Evolutionary conservation across 495 filamentous ascomycete species (phyloP), one percentile per base, ranked within the genome.

Genomic region (Xylaria bambusicola): DNA sequence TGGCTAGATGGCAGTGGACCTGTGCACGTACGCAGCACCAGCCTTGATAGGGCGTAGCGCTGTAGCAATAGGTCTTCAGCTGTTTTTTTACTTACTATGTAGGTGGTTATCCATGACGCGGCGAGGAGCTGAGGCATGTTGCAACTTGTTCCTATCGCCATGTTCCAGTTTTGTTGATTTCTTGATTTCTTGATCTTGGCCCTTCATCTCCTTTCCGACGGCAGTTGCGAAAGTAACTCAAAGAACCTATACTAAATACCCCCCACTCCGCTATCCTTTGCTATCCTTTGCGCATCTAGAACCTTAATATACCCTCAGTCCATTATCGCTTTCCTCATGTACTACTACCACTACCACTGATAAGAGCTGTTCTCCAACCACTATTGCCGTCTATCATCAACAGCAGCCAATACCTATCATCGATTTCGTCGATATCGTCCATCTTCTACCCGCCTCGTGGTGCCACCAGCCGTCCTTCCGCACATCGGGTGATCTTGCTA

Each of bases 401-500:
- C 46, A 42, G 42, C 42, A 21, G 12, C 33, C 31, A n/a, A n/a
- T n/a, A n/a, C 18, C 20, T 27, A 21, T 21, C 51, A 44, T 4
- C 17, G 13, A 5, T 24, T 20, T 20, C 56, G 10, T 51, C 47
- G 6, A 40, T n/a, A 42, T 44, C 45, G 6, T 4, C 44, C 23
- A 5, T n/a, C 35, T 23, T 40, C 46, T 36, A 21, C 24, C 55
- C 5, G 23, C 15, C 36, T 38, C 12, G 35, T 18, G 21, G 31
- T 36, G 29, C 29, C 26, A 40, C 24, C 20, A 20, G 31, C 46
- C 38, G 12, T 23, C 20, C 36, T 50, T 40, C 20, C 17, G 20
- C 27, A 6, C 18, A 17, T 24, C 47, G 41, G 47, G 38, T 49
- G 27, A 40, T 36, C 42, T 51, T 71, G 68, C 68, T 67, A 71